Percentiles rank a stretch among this genome's conserved stretches.
phyloP scores from a whole-genome alignment of 371 early-diverging fungal species.

The Chytridiales sp. region DNA sequence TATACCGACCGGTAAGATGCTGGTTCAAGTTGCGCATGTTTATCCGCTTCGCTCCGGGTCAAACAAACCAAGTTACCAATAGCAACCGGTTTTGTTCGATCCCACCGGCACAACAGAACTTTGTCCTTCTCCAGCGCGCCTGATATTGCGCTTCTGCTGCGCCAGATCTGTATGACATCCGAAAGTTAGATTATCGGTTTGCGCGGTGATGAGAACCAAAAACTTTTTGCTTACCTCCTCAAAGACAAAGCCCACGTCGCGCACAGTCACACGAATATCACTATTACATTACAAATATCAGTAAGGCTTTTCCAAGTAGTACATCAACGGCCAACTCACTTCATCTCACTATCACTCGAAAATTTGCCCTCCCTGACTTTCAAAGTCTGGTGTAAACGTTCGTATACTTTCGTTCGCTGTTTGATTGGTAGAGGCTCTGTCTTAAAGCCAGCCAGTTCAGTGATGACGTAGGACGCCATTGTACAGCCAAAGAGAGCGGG shows the following conservation, averaged over 20 bases:
- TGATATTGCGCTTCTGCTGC: constrained; percentile 75
- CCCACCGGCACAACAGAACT: constrained; percentile 77
- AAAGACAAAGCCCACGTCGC: constrained; percentile 68
- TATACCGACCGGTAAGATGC: constrained; percentile 13
- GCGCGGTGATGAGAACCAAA: no score
- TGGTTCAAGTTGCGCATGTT: constrained; percentile 25
- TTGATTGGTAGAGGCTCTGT: constrained; percentile 82
- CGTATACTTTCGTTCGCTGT: constrained; percentile 70
- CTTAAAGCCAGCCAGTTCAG: constrained; percentile 72
- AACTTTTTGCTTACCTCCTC: constrained; percentile 78
- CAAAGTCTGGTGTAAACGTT: constrained; percentile 71
- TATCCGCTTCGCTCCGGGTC: constrained; percentile 73
- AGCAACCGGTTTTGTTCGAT: constrained; percentile 59
- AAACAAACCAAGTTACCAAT: constrained; percentile 79
- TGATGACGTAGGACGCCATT: constrained; percentile 82
- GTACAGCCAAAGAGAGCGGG: constrained; percentile 93
- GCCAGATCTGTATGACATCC: constrained; percentile 90
- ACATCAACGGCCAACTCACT: constrained; percentile 1
- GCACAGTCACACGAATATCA: constrained; percentile 2
- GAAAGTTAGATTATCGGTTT: constrained; percentile 52
- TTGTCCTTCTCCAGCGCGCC: constrained; percentile 65
- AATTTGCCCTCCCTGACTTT: constrained; percentile 11
- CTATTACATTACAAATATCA: neutral
- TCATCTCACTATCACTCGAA: constrained; percentile 6
- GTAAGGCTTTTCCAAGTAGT: neutral